These are phyloP conservation scores for Trichosporon sp. DNA, from an alignment of 1,284 basidiomycete species.

Conservation along the genomic window DNA sequence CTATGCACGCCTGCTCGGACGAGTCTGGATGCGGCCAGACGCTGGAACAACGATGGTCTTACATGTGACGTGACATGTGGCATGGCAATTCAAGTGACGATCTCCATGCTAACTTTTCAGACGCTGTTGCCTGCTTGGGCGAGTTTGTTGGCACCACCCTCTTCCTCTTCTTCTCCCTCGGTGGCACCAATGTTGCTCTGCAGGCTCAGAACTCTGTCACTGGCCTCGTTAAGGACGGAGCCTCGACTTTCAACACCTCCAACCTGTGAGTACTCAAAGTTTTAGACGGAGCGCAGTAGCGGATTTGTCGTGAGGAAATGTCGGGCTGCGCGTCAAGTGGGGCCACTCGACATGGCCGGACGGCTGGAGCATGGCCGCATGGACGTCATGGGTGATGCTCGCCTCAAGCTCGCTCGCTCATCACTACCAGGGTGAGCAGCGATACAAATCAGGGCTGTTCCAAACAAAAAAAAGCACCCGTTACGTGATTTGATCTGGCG, in stretches of 20 bases:
- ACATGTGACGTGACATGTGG: no score
- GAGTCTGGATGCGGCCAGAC: no score
- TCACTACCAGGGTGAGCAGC: background rate
- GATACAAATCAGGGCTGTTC: background rate
- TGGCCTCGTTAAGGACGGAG: slow-evolving; percentile 29
- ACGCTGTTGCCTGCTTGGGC: slow-evolving; percentile 49
- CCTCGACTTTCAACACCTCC: slow-evolving; percentile 36
- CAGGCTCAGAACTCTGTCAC: slow-evolving; percentile 40
- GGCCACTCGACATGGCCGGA: no score
- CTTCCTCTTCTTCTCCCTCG: slow-evolving; percentile 48
- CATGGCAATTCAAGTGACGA: background rate
- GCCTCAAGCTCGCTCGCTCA: background rate
- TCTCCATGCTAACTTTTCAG: slow-evolving; percentile 16
- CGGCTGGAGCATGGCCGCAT: no score
- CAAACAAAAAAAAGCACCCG: background rate
- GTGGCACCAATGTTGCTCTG: slow-evolving; percentile 43
- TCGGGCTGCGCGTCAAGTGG: no score
- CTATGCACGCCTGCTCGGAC: no score
- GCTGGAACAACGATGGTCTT: background rate
- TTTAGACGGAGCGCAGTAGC: background rate
- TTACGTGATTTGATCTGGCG: background rate
- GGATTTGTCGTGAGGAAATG: no score
- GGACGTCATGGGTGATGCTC: background rate
- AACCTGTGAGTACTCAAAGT: slow-evolving; percentile 27
- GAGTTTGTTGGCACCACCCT: slow-evolving; percentile 52